Base-by-base conservation (phyloP, 306 rosid species). In the Quercus parvula region DNA sequence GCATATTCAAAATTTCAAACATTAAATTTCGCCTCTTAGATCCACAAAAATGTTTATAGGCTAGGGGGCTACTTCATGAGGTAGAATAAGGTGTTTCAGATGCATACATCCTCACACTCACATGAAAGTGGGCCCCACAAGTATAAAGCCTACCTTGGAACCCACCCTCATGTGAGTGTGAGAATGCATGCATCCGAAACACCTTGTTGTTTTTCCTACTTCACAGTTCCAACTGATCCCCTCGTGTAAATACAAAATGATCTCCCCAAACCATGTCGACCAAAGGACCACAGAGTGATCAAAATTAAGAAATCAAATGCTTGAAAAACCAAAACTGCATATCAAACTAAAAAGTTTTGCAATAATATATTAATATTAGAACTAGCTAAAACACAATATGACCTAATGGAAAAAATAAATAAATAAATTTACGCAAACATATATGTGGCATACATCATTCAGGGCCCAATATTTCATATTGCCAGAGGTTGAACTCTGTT, bases 401-500 rank as follows among this genome's bases (percentile, higher is more conserved):
- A 63, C 17, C 54, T 12, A 49, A 49, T 12, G 54, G 54, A 49
- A 49, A 3, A 49, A 49, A 49, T 3, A 49, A 41, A 41, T 41
- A 41, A 41, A 49, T 49, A 12, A 49, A 49, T 49, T 10, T 49
- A 49, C 5, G 17, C 54, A 49, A 4, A 22, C 52, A 56, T 55
- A n/a, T 20, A 51, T 25, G 51, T 6, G 0, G 55, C 56, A 49
- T 70, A 75, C 81, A 75, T 79, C 73, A 82, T 73, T 82, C 86
- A 78, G 78, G 81, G 49, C 76, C 90, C 80, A 79, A 76, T 68
- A 83, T 83, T 75, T 82, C 89, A 35, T 78, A 90, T 35, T 90
- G 97, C 95, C 95, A 90, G 46, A 95, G 97, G 83, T 87, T 87
- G 86, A 92, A 92, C 80, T 90, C 91, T 18, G 87, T 59, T 17